A percentile compares a stretch with the other conserved stretches of the same genome.
These are phyloP conservation scores for Lepraria neglecta DNA, from an alignment of 495 filamentous ascomycete species.

Conservation along the genomic window DNA sequence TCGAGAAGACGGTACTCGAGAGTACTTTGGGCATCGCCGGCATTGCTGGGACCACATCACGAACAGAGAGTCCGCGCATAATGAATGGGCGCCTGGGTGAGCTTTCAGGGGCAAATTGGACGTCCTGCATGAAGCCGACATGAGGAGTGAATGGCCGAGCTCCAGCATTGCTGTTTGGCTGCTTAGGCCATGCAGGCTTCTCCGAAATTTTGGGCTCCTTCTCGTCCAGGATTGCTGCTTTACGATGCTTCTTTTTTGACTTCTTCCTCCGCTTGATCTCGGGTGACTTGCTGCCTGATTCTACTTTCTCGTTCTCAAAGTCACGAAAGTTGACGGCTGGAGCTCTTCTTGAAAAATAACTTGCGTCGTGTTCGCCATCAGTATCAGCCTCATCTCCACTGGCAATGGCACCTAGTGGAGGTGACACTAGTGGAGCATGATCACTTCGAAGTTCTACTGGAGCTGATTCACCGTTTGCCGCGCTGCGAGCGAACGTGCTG, in stretches of 20 bases:
- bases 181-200: constrained; percentile 2
- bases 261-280: constrained; percentile 40
- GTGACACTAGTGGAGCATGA: constrained; percentile 18
- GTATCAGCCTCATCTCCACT: constrained; percentile 47
- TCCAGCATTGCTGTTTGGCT: not conserved
- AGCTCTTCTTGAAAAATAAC: constrained; percentile 6
- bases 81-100: constrained; percentile 39
- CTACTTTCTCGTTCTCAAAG: constrained; percentile 36
- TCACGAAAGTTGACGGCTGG: constrained; percentile 36
- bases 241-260: constrained; percentile 31
- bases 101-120: constrained; percentile 26
- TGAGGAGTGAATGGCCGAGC: constrained; percentile 17
- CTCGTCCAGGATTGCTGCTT: constrained; percentile 23
- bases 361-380: constrained; percentile 30
- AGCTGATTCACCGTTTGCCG: constrained; percentile 35
- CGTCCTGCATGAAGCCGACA: constrained; percentile 33
- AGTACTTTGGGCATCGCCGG: constrained; percentile 54
- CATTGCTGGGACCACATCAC: constrained; percentile 29
- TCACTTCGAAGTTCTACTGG: constrained; percentile 25
- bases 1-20: constrained; percentile 59
- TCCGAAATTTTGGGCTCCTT: constrained; percentile 11
- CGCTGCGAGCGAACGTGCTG: constrained; percentile 34
- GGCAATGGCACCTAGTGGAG: constrained; percentile 33
- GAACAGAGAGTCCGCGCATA: constrained; percentile 41
- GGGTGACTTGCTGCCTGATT: constrained; percentile 20